These are phyloP conservation scores for Melampsora larici-populina DNA, from an alignment of 1,284 basidiomycete genomes.

Conservation along the genomic window DNA sequence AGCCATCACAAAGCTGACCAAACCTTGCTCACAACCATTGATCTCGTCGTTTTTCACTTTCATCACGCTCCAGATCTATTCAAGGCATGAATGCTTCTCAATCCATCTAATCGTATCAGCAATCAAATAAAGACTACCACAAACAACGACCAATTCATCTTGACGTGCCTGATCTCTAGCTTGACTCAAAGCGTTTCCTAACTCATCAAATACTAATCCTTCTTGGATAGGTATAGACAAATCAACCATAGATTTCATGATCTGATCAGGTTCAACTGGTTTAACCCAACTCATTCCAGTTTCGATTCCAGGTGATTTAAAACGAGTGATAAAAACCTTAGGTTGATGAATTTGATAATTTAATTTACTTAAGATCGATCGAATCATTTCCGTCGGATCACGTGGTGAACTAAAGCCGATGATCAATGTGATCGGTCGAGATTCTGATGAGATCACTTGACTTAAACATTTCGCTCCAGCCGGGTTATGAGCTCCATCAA, in stretches of 20 bases:
- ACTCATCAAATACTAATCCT: neutral
- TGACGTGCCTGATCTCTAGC: neutral
- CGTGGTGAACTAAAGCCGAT: conserved; percentile 18
- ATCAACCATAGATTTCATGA: neutral
- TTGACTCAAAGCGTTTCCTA: neutral
- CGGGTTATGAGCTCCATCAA: conserved; percentile 95
- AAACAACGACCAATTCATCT: conserved; percentile 63
- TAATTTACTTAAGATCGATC: neutral
- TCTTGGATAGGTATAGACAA: neutral
- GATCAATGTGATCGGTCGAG: conserved; percentile 19
- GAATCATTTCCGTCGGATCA: conserved; percentile 7
- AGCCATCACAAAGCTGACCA: too few relatives aligned
- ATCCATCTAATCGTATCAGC: conserved; percentile 72
- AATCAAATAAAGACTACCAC: conserved; percentile 86
- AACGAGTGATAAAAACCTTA: neutral
- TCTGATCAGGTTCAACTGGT: conserved; percentile 8
- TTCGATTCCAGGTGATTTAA: neutral
- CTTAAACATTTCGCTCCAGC: conserved; percentile 71
- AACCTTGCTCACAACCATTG: too few relatives aligned
- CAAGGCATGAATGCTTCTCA: neutral
- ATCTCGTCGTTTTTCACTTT: too few relatives aligned
- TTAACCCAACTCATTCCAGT: conserved; percentile 25
- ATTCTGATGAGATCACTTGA: neutral
- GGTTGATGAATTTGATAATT: neutral
- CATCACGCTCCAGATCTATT: too few relatives aligned